Base-by-base conservation (phyloP, 148 eudicot species). In the Hydrangea macrophylla region DNA sequence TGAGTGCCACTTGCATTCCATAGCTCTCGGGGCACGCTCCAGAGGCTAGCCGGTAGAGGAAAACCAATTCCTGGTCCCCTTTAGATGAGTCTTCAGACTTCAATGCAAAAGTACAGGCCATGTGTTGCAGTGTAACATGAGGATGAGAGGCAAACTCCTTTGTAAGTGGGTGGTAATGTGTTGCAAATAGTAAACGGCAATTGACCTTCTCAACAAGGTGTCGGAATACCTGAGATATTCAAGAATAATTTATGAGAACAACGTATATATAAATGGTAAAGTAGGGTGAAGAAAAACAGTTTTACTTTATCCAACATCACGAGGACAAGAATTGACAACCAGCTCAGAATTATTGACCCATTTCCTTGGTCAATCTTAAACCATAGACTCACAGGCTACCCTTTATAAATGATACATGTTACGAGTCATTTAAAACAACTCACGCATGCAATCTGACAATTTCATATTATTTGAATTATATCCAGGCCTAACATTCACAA, bases 11-110 rank as follows among this genome's bases (percentile, higher is more conserved):
- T 78, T 89, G 97, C 83, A 95, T 83, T 11, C 97, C 99, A 22
- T 90, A 95, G 85, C 99, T 95, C 76, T 84, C 91, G 0, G 97
- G 97, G 73, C 93, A 95, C 57, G 97, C 87, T n/a, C 99, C 99
- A 6, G 77, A 63, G 55, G 92, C 78, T 20, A 95, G 84, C 59
- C 80, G 79, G 73, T 95, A 95, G 12, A 91, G 88, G 67, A 95
- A 95, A 27, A 89, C 88, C 60, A 95, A 58, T 65, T 89, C 88
- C 22, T 74, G 54, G 50, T 79, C 81, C 0, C 17, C 64, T 64
- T 61, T 68, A 39, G 54, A 48, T 18, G 85, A 75, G 26, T 32
- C 60, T 3, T 63, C 55, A 2, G 81, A 68, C 66, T 64, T 73
- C 25, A 72, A 72, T 69, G 72, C 80, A 79, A 95, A 77, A 60